Evolutionary conservation across 2,329 filamentous ascomycete genomes (phyloP).

Genomic region (Aspergillus puulaauensis): DNA sequence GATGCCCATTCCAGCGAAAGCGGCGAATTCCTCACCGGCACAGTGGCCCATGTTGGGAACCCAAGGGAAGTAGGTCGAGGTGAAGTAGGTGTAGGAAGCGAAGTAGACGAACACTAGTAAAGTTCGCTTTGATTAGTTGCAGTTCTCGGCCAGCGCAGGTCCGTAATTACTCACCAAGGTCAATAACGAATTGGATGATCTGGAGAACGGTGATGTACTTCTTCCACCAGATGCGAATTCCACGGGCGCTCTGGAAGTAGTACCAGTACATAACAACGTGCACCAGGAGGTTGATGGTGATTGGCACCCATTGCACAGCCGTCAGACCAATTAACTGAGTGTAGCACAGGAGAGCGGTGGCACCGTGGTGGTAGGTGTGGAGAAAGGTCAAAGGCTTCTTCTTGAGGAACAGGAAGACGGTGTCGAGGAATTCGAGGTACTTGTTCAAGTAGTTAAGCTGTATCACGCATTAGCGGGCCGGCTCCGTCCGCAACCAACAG

Average conservation of each 20-base stretch:
- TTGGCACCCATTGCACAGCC: conserved; percentile 91
- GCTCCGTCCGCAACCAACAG: background rate
- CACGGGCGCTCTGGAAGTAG: conserved; percentile 98
- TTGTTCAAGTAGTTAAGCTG: conserved; percentile 98
- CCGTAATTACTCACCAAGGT: conserved; percentile 68
- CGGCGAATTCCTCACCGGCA: conserved; percentile 94
- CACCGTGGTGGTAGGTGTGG: conserved; percentile 98
- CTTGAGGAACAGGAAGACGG: conserved; percentile 96
- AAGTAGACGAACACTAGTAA: conserved; percentile 89
- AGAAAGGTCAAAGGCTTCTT: conserved; percentile 99
- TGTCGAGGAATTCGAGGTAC: conserved; percentile 93
- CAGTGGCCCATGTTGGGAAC: conserved; percentile 83
- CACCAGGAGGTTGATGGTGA: conserved; percentile 86
- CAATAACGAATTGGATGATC: conserved; percentile 95
- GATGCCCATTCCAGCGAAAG: conserved; percentile 86
- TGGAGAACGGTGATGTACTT: conserved; percentile 98
- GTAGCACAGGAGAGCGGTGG: conserved; percentile 95
- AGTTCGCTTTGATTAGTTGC: conserved; percentile 17
- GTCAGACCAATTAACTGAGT: conserved; percentile 93
- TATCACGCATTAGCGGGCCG: conserved; percentile 36
- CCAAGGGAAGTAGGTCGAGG: conserved; percentile 81
- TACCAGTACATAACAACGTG: conserved; percentile 99
- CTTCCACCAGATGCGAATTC: conserved; percentile 98
- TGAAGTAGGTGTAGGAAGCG: conserved; percentile 98
- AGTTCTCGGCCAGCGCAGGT: background rate